phyloP scores from a whole-genome alignment of 2,329 filamentous ascomycete species.

The Hypoxylon sp. region DNA sequence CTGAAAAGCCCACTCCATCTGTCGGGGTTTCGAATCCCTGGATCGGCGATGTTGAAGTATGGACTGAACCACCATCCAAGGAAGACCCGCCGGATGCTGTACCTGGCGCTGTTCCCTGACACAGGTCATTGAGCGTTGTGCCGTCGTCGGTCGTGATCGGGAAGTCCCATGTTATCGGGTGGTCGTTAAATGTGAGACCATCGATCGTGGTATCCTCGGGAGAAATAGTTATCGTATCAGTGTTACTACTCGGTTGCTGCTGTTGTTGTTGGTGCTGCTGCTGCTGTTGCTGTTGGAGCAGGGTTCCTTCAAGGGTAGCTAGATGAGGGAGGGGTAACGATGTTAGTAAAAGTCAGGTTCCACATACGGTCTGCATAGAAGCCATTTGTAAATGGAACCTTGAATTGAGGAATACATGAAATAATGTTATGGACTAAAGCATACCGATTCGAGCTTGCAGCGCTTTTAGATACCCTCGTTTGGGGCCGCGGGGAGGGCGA shows the following conservation, averaged over 20 bases:
- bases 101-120: constrained; percentile 26
- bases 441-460: constrained; percentile 48
- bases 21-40: constrained; percentile 39
- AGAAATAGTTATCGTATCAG: constrained; percentile 25
- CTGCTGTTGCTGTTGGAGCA: constrained; percentile 41
- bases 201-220: constrained; percentile 36
- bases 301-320: constrained; percentile 43
- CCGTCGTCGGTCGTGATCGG: constrained; percentile 33
- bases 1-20: constrained; percentile 33
- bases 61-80: constrained; percentile 39
- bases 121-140: constrained; percentile 34
- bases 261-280: constrained; percentile 27
- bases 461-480: constrained; percentile 47
- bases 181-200: constrained; percentile 34
- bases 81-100: constrained; percentile 36
- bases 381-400: neutral
- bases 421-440: constrained; percentile 12
- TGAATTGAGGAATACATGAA: neutral
- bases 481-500: constrained; percentile 43
- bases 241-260: constrained; percentile 19
- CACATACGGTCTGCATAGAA: neutral
- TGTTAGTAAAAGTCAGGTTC: constrained; percentile 12
- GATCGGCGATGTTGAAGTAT: constrained; percentile 42
- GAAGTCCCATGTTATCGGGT: constrained; percentile 42
- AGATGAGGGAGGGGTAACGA: constrained; percentile 4